phyloP scores from a whole-genome alignment of 164 flowering plant species.

The Aristolochia fimbriata region DNA sequence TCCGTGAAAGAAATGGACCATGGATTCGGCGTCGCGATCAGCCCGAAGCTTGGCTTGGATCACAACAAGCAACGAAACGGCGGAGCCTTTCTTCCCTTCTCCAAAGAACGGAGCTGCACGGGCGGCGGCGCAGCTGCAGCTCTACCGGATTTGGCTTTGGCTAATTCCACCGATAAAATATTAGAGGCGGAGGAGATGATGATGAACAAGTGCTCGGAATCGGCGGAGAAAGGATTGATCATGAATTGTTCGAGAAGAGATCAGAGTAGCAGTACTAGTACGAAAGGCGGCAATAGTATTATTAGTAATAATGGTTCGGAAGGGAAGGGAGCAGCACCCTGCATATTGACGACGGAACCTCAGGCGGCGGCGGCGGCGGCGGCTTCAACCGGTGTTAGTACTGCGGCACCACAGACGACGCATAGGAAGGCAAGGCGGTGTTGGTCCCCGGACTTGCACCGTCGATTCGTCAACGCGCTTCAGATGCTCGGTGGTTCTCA shows the following conservation, averaged over 20 bases:
- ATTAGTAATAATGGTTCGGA: slow-evolving; percentile 17
- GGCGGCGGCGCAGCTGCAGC: slow-evolving; percentile 18
- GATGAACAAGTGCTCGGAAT: slow-evolving; percentile 27
- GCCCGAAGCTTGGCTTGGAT: slow-evolving; percentile 45
- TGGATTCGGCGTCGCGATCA: slow-evolving; percentile 27
- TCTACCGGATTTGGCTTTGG: slow-evolving; percentile 67
- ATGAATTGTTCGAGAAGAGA: slow-evolving; percentile 28
- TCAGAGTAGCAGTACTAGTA: slow-evolving; percentile 3
- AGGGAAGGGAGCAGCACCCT: slow-evolving; percentile 20
- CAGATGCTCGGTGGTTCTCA: slow-evolving; percentile 98
- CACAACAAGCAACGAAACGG: slow-evolving; percentile 61
- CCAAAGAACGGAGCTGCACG: slow-evolving; percentile 66
- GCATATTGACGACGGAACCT: too few relatives aligned
- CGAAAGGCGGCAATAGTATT: slow-evolving; percentile 18
- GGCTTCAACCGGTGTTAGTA: not conserved
- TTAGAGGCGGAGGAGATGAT: slow-evolving; percentile 34
- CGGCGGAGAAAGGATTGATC: slow-evolving; percentile 13
- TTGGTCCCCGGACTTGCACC: slow-evolving; percentile 98
- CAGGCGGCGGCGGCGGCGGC: too few relatives aligned
- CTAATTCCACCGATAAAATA: slow-evolving; percentile 37
- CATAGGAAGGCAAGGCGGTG: slow-evolving; percentile 90
- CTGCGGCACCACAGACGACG: slow-evolving; percentile 31
- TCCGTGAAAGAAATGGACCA: slow-evolving; percentile 31
- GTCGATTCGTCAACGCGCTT: slow-evolving; percentile 89
- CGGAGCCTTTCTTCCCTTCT: slow-evolving; percentile 85